Evolutionary conservation across 225 moss, liverwort and hornwort genomes (phyloP).

Genomic region (Antitrichia curtipendula): DNA sequence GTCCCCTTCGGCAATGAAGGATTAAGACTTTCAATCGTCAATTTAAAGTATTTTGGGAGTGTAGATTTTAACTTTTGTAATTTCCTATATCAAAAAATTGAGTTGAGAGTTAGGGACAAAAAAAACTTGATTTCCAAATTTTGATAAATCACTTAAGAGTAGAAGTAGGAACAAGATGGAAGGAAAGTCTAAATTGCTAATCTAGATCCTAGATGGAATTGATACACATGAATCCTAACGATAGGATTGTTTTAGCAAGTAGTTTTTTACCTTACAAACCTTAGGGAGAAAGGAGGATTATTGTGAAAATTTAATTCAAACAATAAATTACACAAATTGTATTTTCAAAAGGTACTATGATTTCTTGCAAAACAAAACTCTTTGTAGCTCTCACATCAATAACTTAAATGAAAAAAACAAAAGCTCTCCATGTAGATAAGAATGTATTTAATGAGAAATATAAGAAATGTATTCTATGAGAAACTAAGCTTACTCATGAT

Average conservation of each 20-base stretch:
- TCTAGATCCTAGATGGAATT: background rate
- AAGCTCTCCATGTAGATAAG: background rate
- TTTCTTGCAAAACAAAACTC: background rate
- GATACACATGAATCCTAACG: no score
- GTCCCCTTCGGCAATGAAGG: no score
- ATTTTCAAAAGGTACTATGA: no score
- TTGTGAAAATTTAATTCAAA: background rate
- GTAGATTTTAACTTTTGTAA: no score
- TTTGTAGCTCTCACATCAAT: background rate
- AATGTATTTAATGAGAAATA: no score
- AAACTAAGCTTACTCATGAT: background rate
- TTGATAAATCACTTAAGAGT: background rate
- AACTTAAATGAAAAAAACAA: background rate
- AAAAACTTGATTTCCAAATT: background rate
- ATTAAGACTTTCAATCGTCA: no score
- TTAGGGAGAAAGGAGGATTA: background rate
- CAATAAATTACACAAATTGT: background rate
- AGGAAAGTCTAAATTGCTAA: background rate
- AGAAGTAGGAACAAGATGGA: background rate
- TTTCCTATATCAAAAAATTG: background rate
- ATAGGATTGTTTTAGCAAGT: background rate
- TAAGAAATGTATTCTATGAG: background rate
- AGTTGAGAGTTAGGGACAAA: rapidly evolving
- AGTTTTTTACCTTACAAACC: background rate
- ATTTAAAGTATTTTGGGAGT: no score